Conservation (phyloP, 805 yeast genomes). For the Grigorovia humatica region DNA sequence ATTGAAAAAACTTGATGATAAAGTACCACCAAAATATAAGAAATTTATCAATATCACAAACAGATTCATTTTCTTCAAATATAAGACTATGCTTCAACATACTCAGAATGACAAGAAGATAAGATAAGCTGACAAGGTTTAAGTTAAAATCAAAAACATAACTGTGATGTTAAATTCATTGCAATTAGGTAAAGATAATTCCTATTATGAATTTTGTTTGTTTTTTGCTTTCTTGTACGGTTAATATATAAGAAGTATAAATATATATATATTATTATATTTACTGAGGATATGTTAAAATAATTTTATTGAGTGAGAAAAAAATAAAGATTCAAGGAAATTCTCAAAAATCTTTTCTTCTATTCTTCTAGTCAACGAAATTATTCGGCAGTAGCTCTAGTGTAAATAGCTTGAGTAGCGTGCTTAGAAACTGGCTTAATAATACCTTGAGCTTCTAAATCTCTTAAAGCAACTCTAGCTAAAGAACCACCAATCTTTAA, state of each 20-base stretch:
- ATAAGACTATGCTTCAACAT: neutral
- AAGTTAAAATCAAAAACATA: too few species aligned
- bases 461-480: slow-evolving; percentile 96
- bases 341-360: too few species aligned
- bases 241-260: too few species aligned
- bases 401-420: slow-evolving; percentile 95
- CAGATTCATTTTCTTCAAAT: slow-evolving; percentile 30
- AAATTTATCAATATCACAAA: slow-evolving; percentile 32
- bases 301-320: neutral
- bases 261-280: neutral
- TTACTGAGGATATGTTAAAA: neutral
- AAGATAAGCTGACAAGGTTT: neutral
- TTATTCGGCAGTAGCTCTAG: slow-evolving; percentile 65
- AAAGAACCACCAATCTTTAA: slow-evolving; percentile 98
- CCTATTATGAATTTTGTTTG: too few species aligned
- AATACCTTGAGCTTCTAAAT: slow-evolving; percentile 89
- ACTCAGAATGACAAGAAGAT: neutral
- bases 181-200: neutral
- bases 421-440: slow-evolving; percentile 90
- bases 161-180: too few species aligned
- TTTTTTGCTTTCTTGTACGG: neutral
- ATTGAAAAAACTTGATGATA: slow-evolving; percentile 23
- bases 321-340: neutral
- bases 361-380: slow-evolving; percentile 12
- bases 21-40: slow-evolving; percentile 28